Base-by-base conservation (phyloP, 1,139 yeast genomes). In the Taphrina pruni region DNA sequence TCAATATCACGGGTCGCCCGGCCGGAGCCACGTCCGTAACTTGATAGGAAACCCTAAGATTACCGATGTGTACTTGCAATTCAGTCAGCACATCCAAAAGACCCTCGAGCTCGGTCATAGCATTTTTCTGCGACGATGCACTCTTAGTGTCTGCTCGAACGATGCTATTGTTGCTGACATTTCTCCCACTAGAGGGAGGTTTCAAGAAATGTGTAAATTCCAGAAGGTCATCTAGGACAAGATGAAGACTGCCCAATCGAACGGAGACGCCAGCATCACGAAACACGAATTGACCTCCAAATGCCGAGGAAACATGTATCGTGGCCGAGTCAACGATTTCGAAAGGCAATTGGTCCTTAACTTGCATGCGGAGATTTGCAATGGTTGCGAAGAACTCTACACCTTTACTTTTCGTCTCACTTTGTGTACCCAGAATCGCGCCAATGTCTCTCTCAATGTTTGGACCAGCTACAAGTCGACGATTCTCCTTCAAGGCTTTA, bases 241-340 rank as follows among this genome's bases (percentile, higher is more conserved):
- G 46, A 26, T 72, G 71, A 20, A 75, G 71, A 20, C 72, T 72
- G 38, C 79, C 78, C 14, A 78, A 68, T 58, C 75, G 76, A 64
- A 78, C 70, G n/a, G 76, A 73, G 26, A 79, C 71, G 4, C 78
- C 74, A 48, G 78, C 71, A 67, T 79, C 80, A 70, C 77, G 78
- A 65, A 78, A 70, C 64, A 79, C 69, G 55, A 75, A 75, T 17
- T 73, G 72, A 39, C 76, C 73, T 39, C 76, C 77, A 17, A 79
- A 73, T 43, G 79, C 76, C 5, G 81, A 81, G n/a, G 73, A 72
- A 35, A 77, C 71, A 55, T 78, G 79, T 43, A 78, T 69, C 14
- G 73, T 69, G 56, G 76, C 69, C 46, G 73, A 72, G 68, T 79
- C 81, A 11, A 78, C 69, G 17, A 78, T 70, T 72, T 79, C 80